Base-by-base conservation (phyloP, 2,329 filamentous ascomycete genomes). In the Penicillium polonicum region DNA sequence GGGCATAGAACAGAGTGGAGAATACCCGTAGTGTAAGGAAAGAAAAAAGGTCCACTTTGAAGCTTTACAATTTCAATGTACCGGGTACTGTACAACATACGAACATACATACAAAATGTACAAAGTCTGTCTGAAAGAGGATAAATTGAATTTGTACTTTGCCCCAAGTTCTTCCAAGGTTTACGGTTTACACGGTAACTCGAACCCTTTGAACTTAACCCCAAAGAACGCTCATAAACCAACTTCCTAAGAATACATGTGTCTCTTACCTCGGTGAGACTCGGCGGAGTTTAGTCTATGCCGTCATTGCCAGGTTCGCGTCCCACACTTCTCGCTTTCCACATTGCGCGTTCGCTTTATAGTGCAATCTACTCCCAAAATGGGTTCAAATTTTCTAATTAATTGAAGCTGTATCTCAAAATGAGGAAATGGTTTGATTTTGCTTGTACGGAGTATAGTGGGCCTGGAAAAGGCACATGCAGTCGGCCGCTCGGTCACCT, bases 231-330 rank as follows among this genome's bases (percentile, higher is more conserved):
- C 51, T 55, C 3, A 31, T 23, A 27, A 54, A 43, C 50, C 23
- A 31, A n/a, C 38, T n/a, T 23, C 38, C 36, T 60, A 48, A 56
- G 52, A 50, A 58, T 52, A 48, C 35, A 13, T 55, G 45, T 55
- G 39, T 57, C 13, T 53, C 17, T 41, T 48, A 45, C 43, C 44
- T 58, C 48, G 54, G 48, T 52, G 55, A 46, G 49, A 57, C 60
- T 63, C 59, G 51, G 61, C 62, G 29, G 39, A 31, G 36, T 54
- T 42, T 45, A 58, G 55, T 55, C 54, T 57, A 65, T 66, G 62
- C 62, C 68, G 69, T 72, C 68, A 72, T 70, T 62, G 55, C 65
- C 61, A 55, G 61, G 55, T 48, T 71, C 70, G 66, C 70, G 68
- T 73, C 65, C 70, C 71, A 68, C 67, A 66, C 65, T 68, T 68